Evolutionary conservation across 1,284 basidiomycete species (phyloP).

Genomic region (Cryptococcus sp.): DNA sequence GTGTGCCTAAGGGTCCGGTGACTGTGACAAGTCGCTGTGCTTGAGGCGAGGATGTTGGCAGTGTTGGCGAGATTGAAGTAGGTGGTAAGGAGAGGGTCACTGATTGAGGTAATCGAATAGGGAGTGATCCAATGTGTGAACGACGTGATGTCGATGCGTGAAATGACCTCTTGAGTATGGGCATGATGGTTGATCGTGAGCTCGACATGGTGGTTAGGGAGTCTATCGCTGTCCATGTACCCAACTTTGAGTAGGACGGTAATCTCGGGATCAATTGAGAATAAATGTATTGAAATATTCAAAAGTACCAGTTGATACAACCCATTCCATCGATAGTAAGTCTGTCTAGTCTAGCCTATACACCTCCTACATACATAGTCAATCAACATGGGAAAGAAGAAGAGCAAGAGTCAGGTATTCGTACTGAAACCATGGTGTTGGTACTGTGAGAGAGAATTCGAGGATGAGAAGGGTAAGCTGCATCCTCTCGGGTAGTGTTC

Average conservation of each 20-base stretch:
- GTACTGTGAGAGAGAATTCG: conserved; percentile 98
- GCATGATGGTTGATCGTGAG: not conserved
- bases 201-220: not conserved
- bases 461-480: conserved; percentile 83
- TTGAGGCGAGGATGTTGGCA: conserved; percentile 17
- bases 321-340: no score
- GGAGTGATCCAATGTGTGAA: conserved; percentile 72
- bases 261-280: no score
- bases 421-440: conserved; percentile 88
- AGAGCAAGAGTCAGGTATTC: conserved; percentile 41
- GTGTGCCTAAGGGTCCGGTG: conserved; percentile 70
- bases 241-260: not conserved
- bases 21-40: conserved; percentile 48
- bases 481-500: not conserved
- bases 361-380: no score
- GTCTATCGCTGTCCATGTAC: not conserved
- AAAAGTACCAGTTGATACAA: no score
- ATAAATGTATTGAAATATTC: no score
- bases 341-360: no score
- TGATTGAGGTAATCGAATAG: conserved; percentile 65
- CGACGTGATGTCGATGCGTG: conserved; percentile 18
- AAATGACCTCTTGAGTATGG: conserved; percentile 10
- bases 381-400: conserved; percentile 46
- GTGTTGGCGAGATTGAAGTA: conserved; percentile 27
- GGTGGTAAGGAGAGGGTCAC: conserved; percentile 57